Evolutionary conservation across 1,284 basidiomycete genomes (phyloP), one percentile per base, ranked within the genome.

Genomic region (Apiotrichum veenhuisii): DNA sequence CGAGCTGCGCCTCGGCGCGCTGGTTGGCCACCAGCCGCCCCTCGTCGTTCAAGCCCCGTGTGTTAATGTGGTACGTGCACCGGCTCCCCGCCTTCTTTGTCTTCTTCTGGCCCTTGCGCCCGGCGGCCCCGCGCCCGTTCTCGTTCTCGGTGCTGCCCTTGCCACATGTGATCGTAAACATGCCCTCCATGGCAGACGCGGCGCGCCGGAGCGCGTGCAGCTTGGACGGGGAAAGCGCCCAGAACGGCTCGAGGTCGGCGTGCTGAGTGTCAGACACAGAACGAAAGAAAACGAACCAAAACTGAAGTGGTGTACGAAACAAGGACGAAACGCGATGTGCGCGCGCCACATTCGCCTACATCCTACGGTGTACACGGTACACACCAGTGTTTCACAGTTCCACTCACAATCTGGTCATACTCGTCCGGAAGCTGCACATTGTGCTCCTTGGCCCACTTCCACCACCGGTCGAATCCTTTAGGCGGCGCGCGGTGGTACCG

Each of bases 401-500:
- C 5, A 66, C 72, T 63, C 50, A 72, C 72, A 51, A 77, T 77
- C 57, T 74, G 72, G 59, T 77, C 74, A 43, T 75, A 77, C 61
- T 77, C 75, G 61, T 77, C 75, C 18, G 65, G 69, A n/a, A 77
- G 62, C 38, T 63, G 62, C 11, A 77, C 71, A 18, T 66, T 60
- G 52, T 74, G 50, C 41, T 64, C 43, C 60, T 62, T 15, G 1
- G 63, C 68, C 58, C 69, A 77, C 4, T 34, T 34, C 71, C 71
- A 77, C 72, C 72, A 75, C 46, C 63, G 58, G 46, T 75, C 73
- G 57, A 75, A 75, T 0, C 73, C 73, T 46, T 68, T 69, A 1
- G 78, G 78, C 14, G 78, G 76, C 4, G 66, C 40, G 20, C 71
- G 65, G 22, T 63, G 62, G 57, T 80, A 78, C 34, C 78, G 65